phyloP scores from a whole-genome alignment of 2,329 filamentous ascomycete genomes.

The Sporothrix globosa region DNA sequence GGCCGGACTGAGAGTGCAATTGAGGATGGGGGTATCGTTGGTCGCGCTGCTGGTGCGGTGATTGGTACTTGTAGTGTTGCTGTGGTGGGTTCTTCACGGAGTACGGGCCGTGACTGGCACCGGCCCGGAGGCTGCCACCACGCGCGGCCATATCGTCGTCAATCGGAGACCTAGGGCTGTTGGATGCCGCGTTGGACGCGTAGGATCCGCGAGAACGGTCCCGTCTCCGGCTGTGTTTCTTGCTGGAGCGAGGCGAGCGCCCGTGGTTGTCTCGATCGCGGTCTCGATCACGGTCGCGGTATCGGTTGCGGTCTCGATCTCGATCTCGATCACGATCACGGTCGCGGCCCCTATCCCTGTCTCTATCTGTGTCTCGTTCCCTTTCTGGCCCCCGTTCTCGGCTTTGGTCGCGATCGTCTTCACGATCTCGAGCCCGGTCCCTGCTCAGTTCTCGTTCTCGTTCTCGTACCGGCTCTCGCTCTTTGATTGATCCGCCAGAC shows the following conservation, averaged over 20 bases:
- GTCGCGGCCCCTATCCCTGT: background rate
- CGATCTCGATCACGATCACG: slow-evolving; percentile 7
- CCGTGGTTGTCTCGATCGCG: background rate
- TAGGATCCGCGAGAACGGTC: slow-evolving; percentile 37
- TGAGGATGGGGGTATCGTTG: slow-evolving; percentile 15
- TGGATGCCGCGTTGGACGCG: slow-evolving; percentile 44
- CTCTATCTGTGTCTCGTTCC: background rate
- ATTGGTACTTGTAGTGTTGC: slow-evolving; percentile 7
- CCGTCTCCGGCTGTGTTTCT: slow-evolving; percentile 44
- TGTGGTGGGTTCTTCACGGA: slow-evolving; percentile 14
- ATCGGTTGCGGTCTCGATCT: slow-evolving; percentile 10
- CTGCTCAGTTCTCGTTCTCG: slow-evolving; percentile 20
- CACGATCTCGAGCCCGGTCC: slow-evolving; percentile 21
- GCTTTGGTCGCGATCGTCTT: slow-evolving; percentile 13
- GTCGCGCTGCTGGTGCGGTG: slow-evolving; percentile 19
- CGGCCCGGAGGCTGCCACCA: slow-evolving; percentile 47
- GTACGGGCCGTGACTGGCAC: slow-evolving; percentile 38
- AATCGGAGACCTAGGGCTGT: slow-evolving; percentile 52
- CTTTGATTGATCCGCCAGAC: background rate
- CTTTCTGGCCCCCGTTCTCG: slow-evolving; percentile 13
- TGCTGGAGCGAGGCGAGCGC: slow-evolving; percentile 18
- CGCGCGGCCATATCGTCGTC: slow-evolving; percentile 56
- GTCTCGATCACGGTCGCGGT: slow-evolving; percentile 1
- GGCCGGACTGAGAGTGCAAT: slow-evolving; percentile 41
- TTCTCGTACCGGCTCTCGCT: slow-evolving; percentile 7